These are phyloP conservation scores for Suillus tomentosus DNA, from an alignment of 768 basidiomycete genomes.

Conservation along the genomic window DNA sequence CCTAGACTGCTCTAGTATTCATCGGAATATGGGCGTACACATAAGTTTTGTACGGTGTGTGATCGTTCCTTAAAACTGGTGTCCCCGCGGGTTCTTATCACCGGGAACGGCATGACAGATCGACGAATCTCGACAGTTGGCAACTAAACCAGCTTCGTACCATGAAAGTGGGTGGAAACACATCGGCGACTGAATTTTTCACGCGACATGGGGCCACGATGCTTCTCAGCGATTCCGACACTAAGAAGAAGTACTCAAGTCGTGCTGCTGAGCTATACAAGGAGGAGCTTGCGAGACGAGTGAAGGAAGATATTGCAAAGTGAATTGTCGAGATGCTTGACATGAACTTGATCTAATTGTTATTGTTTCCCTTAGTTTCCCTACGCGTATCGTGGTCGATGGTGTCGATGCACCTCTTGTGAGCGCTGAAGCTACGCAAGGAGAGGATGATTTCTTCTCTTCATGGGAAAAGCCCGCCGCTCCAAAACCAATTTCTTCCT, in stretches of 20 bases:
- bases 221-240: conserved; percentile 70
- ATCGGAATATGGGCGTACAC: conserved; percentile 97
- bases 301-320: conserved; percentile 73
- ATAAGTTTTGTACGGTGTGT: conserved; percentile 93
- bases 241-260: conserved; percentile 88
- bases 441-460: conserved; percentile 94
- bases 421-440: conserved; percentile 43
- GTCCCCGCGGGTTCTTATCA: conserved; percentile 18
- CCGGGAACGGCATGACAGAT: conserved; percentile 48
- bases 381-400: conserved; percentile 77
- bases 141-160: conserved; percentile 85
- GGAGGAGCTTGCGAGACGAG: conserved; percentile 82
- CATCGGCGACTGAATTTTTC: conserved; percentile 85
- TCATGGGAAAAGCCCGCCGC: conserved; percentile 89
- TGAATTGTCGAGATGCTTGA: conserved; percentile 36
- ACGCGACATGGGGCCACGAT: conserved; percentile 79
- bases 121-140: conserved; percentile 97
- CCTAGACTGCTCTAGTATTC: conserved; percentile 92
- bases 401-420: conserved; percentile 58
- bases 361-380: conserved; percentile 54
- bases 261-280: conserved; percentile 87
- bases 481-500: conserved; percentile 53
- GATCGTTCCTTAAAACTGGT: neutral
- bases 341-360: conserved; percentile 8
- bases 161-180: conserved; percentile 97